Percentiles rank a stretch among this genome's conserved stretches.
Evolutionary conservation across 305 asterid species (phyloP).

Genomic region (Solanum hybrid): DNA sequence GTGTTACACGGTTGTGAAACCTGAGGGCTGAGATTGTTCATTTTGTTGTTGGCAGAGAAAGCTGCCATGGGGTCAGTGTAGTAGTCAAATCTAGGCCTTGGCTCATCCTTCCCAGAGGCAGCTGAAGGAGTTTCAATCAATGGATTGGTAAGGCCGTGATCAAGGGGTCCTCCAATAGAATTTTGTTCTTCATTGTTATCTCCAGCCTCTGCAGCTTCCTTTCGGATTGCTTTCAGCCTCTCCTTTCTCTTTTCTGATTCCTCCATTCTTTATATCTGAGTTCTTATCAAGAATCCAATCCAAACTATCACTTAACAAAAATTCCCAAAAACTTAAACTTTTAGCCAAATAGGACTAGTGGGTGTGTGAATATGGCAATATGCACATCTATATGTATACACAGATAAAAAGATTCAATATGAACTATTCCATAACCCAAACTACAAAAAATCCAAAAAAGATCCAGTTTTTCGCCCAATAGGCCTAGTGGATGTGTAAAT

Average conservation of each 20-base stretch:
- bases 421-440: not conserved
- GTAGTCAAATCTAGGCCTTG: constrained; percentile 44
- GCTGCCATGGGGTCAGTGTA: constrained; percentile 75
- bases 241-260: constrained; percentile 67
- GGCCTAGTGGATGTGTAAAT: not conserved
- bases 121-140: constrained; percentile 29
- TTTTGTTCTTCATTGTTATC: constrained; percentile 4
- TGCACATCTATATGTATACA: not conserved
- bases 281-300: not conserved
- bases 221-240: constrained; percentile 53
- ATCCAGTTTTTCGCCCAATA: not conserved
- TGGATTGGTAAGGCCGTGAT: constrained; percentile 50
- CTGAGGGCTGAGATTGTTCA: constrained; percentile 34
- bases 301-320: not conserved
- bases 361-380: not conserved
- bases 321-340: not conserved
- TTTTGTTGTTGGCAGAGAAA: constrained; percentile 39
- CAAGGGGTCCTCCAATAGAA: constrained; percentile 15
- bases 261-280: constrained; percentile 33
- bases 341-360: not conserved
- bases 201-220: constrained; percentile 41
- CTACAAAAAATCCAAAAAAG: not conserved
- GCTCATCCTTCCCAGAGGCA: constrained; percentile 9
- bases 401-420: not conserved
- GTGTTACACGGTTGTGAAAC: constrained; percentile 26